Evolutionary conservation across 2,329 filamentous ascomycete species (phyloP), one percentile per base, ranked within the genome.

Genomic region (Ophiostoma tasmaniense): DNA sequence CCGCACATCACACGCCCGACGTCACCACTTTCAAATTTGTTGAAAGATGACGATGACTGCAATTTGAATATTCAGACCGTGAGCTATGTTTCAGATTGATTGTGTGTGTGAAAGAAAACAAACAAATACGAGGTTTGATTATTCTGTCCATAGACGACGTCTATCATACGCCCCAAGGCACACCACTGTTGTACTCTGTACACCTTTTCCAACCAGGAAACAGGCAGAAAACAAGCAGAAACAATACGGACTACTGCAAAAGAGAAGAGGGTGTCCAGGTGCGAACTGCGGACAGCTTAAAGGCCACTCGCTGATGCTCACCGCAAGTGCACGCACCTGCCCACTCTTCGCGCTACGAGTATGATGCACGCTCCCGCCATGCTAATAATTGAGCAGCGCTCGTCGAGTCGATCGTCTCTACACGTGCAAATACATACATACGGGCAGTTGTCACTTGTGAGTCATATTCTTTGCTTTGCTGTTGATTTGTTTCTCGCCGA

Each of bases 251-350:
- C 50, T 25, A 25, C 50, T 25, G 10, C 50, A 55, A 22, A 22
- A 3, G 14, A 55, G n/a, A 55, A 55, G 50, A 55, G 50, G 50
- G 50, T 55, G 50, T 55, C n/a, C 2, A 28, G 50, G 50, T 55
- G 50, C n/a, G n/a, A 13, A 25, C n/a, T 25, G 50, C 22, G 50
- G 50, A 55, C 50, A 33, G 33, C 33, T 33, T n/a, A n/a, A n/a
- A n/a, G n/a, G n/a, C n/a, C n/a, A n/a, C n/a, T n/a, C n/a, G n/a
- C n/a, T n/a, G n/a, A 55, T 28, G n/a, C 50, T 55, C 55, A 61
- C 55, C 55, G 55, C 55, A 61, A 61, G 25, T 61, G 55, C 55
- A 61, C 55, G 55, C 55, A 61, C 52, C 52, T 22, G 22, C 22
- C 25, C 50, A 55, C 50, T 55, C 50, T 55, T 22, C 25, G n/a